Conservation (phyloP, 495 filamentous ascomycete genomes). For the Xylaria scruposa region DNA sequence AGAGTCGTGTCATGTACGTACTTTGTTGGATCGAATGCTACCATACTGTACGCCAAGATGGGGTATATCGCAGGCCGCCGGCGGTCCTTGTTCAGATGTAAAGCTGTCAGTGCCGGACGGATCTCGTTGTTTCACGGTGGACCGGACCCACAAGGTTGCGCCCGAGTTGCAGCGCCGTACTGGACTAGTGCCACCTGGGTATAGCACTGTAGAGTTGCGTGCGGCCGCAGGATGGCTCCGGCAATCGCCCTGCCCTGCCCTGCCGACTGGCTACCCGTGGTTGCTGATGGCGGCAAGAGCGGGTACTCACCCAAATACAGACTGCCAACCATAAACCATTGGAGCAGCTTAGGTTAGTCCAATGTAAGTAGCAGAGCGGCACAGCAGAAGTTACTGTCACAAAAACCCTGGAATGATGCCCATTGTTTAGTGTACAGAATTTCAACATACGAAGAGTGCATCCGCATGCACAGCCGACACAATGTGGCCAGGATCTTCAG, state of each 20-base stretch:
- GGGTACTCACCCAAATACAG: too few relatives aligned
- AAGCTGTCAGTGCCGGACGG: neutral
- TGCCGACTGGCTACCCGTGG: neutral
- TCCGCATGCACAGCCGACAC: neutral
- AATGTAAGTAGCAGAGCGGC: neutral
- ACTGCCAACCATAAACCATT: neutral
- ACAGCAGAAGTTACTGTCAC: constrained; percentile 1
- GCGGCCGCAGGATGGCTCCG: neutral
- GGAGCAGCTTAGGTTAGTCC: constrained; percentile 1
- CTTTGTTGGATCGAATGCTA: neutral
- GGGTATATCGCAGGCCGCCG: neutral
- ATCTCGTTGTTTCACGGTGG: neutral
- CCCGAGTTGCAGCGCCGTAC: neutral
- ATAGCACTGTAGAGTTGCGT: neutral
- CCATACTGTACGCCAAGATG: neutral
- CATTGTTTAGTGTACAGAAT: neutral
- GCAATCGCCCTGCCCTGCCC: neutral
- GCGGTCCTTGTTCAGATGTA: neutral
- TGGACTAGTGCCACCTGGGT: neutral
- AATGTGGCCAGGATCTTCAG: too few relatives aligned
- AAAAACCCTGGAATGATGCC: neutral
- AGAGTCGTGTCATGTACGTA: neutral
- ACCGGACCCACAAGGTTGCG: neutral
- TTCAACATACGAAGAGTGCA: neutral
- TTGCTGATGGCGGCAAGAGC: neutral